These are phyloP conservation scores for Linum trigynum DNA, from an alignment of 345 rosid species.

Conservation along the genomic window DNA sequence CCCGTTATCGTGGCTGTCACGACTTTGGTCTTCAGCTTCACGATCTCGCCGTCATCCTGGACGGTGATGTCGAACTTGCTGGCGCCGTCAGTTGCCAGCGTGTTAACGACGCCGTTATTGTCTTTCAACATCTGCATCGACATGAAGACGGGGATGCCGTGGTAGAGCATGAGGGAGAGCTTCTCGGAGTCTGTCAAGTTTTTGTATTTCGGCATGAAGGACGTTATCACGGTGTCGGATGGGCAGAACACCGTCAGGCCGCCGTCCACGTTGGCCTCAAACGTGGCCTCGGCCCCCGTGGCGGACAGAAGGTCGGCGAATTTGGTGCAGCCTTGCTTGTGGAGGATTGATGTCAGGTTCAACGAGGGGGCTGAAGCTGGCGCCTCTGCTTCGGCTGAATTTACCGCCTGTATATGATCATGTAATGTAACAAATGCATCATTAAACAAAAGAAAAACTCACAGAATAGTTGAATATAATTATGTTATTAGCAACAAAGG, in stretches of 20 bases:
- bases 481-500: no score
- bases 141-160: constrained; percentile 24
- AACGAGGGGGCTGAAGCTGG: constrained; percentile 23
- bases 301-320: constrained; percentile 19
- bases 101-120: constrained; percentile 21
- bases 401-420: constrained; percentile 10
- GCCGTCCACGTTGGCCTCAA: constrained; percentile 22
- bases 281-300: constrained; percentile 14
- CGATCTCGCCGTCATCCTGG: constrained; percentile 21
- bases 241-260: constrained; percentile 27
- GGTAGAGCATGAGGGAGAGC: constrained; percentile 16
- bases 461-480: no score
- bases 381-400: constrained; percentile 26
- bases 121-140: constrained; percentile 22
- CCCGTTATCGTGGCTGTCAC: constrained; percentile 20
- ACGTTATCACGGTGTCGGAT: constrained; percentile 14
- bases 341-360: constrained; percentile 18
- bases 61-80: constrained; percentile 23
- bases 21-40: constrained; percentile 21
- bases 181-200: constrained; percentile 17
- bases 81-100: constrained; percentile 26
- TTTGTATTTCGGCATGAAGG: constrained; percentile 26
- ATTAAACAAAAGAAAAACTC: no score
- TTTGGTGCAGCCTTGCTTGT: constrained; percentile 21
- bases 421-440: no score